Base-by-base conservation (phyloP, 345 rosid species). In the Ceriops zippeliana region DNA sequence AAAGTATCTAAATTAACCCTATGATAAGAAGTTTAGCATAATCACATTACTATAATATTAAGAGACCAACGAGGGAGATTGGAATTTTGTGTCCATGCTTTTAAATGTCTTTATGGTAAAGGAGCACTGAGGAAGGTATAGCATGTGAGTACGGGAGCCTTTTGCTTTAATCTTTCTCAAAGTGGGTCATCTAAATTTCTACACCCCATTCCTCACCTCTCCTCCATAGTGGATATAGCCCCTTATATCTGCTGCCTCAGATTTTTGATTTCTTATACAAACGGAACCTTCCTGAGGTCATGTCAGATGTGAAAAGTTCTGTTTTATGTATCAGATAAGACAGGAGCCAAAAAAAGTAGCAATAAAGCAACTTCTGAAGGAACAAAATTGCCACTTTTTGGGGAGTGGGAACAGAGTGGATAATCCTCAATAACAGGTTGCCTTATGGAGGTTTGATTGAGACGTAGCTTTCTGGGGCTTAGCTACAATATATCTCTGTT, bases 131-230 rank as follows among this genome's bases (percentile, higher is more conserved):
- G 65, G 69, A 68, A 52, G 69, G 60, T 34, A 60, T 34, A 7
- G 76, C 21, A 61, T 72, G 75, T 62, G 70, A 68, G 68, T 65
- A 37, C 69, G 63, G 78, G 49, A 49, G 42, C 21, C 71, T 22
- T 73, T 66, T 46, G 66, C 49, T 54, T 75, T 34, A 67, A 54
- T 34, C 66, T 79, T 75, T 57, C 11, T 30, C 16, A 4, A 49
- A 34, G 75, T 71, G 84, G 85, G 81, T 75, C 82, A 58, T 61
- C 57, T 47, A 66, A 68, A 64, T 69, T 63, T 74, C 42, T 70
- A 66, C 76, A 80, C 81, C 78, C 78, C 76, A 70, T 60, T 74
- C 78, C 78, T 71, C 75, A 54, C 78, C 76, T 73, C 73, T 75
- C 72, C 62, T 67, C 70, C 61, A 35, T 51, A 26, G 51, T 66